A percentile compares a stretch with the other conserved stretches of the same genome.
phyloP scores from a whole-genome alignment of 371 early-diverging fungal species.

The Rhizopus arrhizus region DNA sequence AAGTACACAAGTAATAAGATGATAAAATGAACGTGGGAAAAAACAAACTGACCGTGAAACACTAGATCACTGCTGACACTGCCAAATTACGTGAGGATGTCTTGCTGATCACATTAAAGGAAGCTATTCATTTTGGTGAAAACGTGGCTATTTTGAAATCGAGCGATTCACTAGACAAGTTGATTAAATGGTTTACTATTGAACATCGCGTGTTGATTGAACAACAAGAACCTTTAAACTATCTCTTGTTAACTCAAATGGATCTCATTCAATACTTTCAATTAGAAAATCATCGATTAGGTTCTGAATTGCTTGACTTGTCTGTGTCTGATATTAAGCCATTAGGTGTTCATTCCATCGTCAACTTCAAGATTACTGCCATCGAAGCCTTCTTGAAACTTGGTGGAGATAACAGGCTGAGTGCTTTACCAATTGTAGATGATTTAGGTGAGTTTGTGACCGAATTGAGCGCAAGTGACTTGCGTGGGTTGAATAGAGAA shows the following conservation, averaged over 20 bases:
- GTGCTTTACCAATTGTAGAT: conserved; percentile 58
- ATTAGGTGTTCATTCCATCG: conserved; percentile 5
- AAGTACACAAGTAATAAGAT: conserved; percentile 36
- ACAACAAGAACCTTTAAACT: conserved; percentile 26
- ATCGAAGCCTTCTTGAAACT: conserved; percentile 56
- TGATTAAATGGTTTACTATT: conserved; percentile 49
- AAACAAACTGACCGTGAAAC: neutral
- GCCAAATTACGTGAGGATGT: conserved; percentile 3
- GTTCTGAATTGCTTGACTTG: conserved; percentile 50
- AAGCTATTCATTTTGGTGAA: conserved; percentile 45
- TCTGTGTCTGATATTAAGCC: conserved; percentile 37
- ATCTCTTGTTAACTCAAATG: conserved; percentile 59
- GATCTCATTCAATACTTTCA: conserved; percentile 62
- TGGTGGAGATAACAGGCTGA: conserved; percentile 38
- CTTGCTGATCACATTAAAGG: conserved; percentile 37
- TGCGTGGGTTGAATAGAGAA: conserved; percentile 61
- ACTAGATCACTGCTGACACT: neutral
- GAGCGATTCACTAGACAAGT: conserved; percentile 35
- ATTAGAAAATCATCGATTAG: conserved; percentile 59
- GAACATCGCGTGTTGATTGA: conserved; percentile 60
- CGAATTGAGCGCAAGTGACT: conserved; percentile 63
- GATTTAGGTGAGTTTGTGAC: conserved; percentile 50
- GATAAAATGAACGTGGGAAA: neutral
- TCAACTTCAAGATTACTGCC: conserved; percentile 55
- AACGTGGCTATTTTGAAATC: conserved; percentile 44